Conservation (phyloP, 2,329 filamentous ascomycete genomes). For the Neobulgaria alba region DNA sequence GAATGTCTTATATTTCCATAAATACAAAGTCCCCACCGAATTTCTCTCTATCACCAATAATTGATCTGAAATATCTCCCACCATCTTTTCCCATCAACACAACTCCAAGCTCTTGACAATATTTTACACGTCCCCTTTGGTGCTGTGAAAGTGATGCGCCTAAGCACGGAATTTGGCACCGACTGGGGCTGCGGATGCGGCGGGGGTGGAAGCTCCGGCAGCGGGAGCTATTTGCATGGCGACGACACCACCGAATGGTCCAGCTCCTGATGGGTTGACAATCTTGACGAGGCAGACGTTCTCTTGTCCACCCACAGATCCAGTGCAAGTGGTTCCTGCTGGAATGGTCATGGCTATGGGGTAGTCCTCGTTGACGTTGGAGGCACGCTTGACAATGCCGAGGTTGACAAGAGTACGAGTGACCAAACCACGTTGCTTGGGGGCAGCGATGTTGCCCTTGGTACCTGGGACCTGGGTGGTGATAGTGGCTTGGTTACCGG, state of each 20-base stretch:
- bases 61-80: neutral
- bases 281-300: conserved; percentile 28
- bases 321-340: conserved; percentile 25
- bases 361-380: conserved; percentile 31
- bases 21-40: neutral
- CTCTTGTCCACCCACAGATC: conserved; percentile 3
- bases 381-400: conserved; percentile 25
- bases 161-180: conserved; percentile 2
- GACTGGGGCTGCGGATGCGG: neutral
- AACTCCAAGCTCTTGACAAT: neutral
- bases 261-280: conserved; percentile 33
- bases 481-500: conserved; percentile 31
- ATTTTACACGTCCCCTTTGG: neutral
- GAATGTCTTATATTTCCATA: neutral
- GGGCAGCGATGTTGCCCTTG: conserved; percentile 29
- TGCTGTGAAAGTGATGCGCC: neutral
- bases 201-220: conserved; percentile 7
- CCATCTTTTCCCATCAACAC: neutral
- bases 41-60: neutral
- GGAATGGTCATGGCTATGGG: conserved; percentile 31
- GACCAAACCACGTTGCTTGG: conserved; percentile 21
- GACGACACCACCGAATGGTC: conserved; percentile 35
- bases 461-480: conserved; percentile 41
- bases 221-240: conserved; percentile 29
- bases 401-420: conserved; percentile 21